Evolutionary conservation across 345 rosid genomes (phyloP).

Genomic region (Cardamine occulta): DNA sequence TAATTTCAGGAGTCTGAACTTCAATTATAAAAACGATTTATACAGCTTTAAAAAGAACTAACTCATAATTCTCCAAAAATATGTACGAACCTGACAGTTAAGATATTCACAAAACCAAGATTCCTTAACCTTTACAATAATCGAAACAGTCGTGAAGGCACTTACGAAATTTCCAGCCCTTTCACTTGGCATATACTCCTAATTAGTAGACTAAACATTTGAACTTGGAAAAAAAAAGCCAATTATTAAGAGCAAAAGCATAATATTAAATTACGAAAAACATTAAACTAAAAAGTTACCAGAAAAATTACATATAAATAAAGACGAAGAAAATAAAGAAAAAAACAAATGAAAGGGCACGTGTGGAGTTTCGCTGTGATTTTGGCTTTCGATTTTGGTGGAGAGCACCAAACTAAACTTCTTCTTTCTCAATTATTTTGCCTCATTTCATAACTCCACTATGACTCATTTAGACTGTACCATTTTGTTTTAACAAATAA

Average conservation of each 20-base stretch:
- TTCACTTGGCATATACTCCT: slow-evolving; percentile 27
- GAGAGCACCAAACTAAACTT: slow-evolving; percentile 22
- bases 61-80: not conserved
- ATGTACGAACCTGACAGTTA: slow-evolving; percentile 32
- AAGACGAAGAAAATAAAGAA: not conserved
- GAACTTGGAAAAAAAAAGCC: not conserved
- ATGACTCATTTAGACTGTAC: not conserved
- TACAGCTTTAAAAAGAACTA: slow-evolving; percentile 12
- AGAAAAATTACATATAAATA: not conserved
- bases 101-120: slow-evolving; percentile 37
- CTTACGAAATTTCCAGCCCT: slow-evolving; percentile 36
- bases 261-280: not conserved
- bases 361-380: slow-evolving; percentile 36
- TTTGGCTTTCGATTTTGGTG: slow-evolving; percentile 23
- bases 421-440: slow-evolving; percentile 18
- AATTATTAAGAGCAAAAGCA: slow-evolving; percentile 30
- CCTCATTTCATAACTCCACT: not conserved
- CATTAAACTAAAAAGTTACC: not conserved
- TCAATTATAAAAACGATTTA: slow-evolving; percentile 5
- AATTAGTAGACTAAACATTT: slow-evolving; percentile 1
- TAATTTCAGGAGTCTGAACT: not conserved
- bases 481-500: not conserved
- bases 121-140: slow-evolving; percentile 44
- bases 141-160: slow-evolving; percentile 37
- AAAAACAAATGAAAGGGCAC: slow-evolving; percentile 25